Evolutionary conservation across 2,329 filamentous ascomycete genomes (phyloP), one percentile per base, ranked within the genome.

Genomic region (Pseudocercospora fijiensis): DNA sequence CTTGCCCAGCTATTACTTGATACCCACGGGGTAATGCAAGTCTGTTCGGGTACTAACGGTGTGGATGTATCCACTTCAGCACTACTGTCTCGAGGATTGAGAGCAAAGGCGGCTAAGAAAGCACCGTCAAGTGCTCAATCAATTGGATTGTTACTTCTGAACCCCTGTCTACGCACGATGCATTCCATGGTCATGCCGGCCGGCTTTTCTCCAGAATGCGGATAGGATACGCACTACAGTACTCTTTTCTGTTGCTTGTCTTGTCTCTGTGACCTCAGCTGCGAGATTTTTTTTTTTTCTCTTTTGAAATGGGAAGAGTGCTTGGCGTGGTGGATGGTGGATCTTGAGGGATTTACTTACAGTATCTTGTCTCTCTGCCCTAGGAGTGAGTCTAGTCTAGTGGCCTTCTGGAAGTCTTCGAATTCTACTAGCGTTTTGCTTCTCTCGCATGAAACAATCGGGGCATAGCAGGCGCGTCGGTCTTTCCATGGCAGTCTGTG

Each of bases 1-100:
- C 22, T 13, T 49, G 37, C 55, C 41, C 47, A 59, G 61, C 58
- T 61, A 66, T 66, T 66, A 64, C 64, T 33, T 66, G 61, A 64
- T 59, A 62, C 64, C 61, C 61, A 64, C 58, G 64, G 64, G 64
- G 64, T 27, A 26, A 26, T 27, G 7, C 22, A 53, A 53, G 20
- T n/a, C 37, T 7, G 37, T 41, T 52, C 64, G 61, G 60, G 33
- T 56, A 64, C 30, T 61, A 58, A 61, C 61, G 64, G 58, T 56
- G 26, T 30, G n/a, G 11, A 11, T 22, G 52, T 37, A 30, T 28
- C 30, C 18, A 56, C 52, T 26, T 45, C 16, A n/a, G n/a, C n/a
- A n/a, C n/a, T n/a, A n/a, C n/a, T n/a, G n/a, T n/a, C n/a, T n/a
- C n/a, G n/a, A n/a, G n/a, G n/a, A n/a, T n/a, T n/a, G n/a, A n/a